Percentiles rank a stretch among this genome's conserved stretches.
phyloP scores from a whole-genome alignment of 495 filamentous ascomycete genomes.

The Darksidea phi region DNA sequence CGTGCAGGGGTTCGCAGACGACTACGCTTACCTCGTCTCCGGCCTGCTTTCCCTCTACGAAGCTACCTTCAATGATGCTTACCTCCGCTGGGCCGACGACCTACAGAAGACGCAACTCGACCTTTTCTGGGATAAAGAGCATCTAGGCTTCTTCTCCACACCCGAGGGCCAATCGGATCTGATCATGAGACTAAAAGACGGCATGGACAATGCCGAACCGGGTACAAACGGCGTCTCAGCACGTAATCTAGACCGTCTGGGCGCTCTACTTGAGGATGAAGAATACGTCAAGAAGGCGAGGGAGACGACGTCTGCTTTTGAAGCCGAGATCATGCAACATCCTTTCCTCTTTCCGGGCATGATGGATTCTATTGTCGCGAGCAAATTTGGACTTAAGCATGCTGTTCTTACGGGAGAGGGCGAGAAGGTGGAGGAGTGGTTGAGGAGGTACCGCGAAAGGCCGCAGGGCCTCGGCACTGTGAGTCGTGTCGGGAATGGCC shows the following conservation, averaged over 20 bases:
- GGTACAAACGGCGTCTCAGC: constrained; percentile 84
- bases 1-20: constrained; percentile 82
- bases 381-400: constrained; percentile 59
- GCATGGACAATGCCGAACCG: constrained; percentile 86
- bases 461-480: constrained; percentile 36
- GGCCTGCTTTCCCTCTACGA: constrained; percentile 88
- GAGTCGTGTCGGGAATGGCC: constrained; percentile 33
- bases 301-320: constrained; percentile 78
- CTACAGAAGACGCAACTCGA: constrained; percentile 62
- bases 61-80: constrained; percentile 75
- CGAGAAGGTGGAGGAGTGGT: constrained; percentile 35
- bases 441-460: constrained; percentile 31
- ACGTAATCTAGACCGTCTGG: constrained; percentile 77
- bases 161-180: constrained; percentile 63
- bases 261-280: constrained; percentile 65
- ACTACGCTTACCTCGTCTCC: constrained; percentile 87
- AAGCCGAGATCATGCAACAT: constrained; percentile 86
- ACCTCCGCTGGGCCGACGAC: constrained; percentile 78
- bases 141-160: constrained; percentile 87
- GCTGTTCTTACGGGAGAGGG: constrained; percentile 42
- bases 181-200: constrained; percentile 86
- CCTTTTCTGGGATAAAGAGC: constrained; percentile 48
- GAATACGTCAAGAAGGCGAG: constrained; percentile 63
- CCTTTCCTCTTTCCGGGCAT: constrained; percentile 84
- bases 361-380: constrained; percentile 69